Conservation (phyloP, 1,284 basidiomycete genomes). For the Fomitopsis schrenkii region DNA sequence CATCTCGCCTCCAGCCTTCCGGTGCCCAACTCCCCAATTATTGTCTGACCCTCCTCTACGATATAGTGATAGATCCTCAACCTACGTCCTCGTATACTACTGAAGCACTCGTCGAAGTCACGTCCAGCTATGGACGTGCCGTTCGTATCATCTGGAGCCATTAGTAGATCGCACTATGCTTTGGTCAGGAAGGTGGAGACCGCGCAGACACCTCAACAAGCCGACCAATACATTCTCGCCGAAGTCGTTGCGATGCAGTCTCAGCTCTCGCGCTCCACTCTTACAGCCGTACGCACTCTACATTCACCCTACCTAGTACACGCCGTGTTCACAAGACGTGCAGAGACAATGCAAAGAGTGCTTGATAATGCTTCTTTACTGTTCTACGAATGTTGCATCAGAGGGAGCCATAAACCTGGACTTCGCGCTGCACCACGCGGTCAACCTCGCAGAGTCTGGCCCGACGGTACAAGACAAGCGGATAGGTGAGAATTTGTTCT, state of each 20-base stretch:
- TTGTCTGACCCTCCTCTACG: no score
- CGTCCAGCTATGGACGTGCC: conserved; percentile 57
- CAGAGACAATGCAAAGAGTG: conserved; percentile 58
- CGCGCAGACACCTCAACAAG: conserved; percentile 46
- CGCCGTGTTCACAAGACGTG: conserved; percentile 10
- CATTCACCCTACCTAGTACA: background rate
- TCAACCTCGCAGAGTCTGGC: conserved; percentile 69
- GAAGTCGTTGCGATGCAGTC: conserved; percentile 56
- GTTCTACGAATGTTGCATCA: conserved; percentile 47
- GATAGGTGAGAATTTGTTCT: conserved; percentile 44
- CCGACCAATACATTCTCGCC: conserved; percentile 51
- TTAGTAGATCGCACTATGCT: conserved; percentile 67
- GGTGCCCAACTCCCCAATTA: background rate
- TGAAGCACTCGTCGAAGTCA: no score
- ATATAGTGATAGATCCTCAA: background rate
- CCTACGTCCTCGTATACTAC: background rate
- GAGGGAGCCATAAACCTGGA: conserved; percentile 43
- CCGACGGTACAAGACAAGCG: conserved; percentile 57
- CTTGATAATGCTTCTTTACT: conserved; percentile 66
- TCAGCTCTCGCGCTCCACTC: conserved; percentile 41
- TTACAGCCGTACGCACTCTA: conserved; percentile 44
- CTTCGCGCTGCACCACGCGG: conserved; percentile 67
- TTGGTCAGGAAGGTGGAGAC: conserved; percentile 68
- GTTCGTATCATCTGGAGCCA: conserved; percentile 70
- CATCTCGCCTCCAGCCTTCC: background rate